phyloP scores from a whole-genome alignment of 225 moss, liverwort and hornwort genomes.

The Thuidium tamariscinum region DNA sequence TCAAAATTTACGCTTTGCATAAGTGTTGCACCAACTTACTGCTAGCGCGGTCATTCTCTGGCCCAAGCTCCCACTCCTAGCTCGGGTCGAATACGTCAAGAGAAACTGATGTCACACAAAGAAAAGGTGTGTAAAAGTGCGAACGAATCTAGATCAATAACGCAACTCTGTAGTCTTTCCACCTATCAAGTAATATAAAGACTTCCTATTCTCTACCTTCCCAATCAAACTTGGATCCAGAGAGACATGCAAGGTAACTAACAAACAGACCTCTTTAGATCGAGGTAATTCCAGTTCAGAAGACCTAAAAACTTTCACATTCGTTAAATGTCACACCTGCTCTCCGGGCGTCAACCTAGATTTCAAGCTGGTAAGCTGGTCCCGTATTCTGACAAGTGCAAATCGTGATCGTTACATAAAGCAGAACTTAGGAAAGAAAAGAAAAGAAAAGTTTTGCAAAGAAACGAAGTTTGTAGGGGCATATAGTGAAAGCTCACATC shows the following conservation, averaged over 20 bases:
- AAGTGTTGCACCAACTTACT: constrained; percentile 14
- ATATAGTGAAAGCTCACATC: neutral
- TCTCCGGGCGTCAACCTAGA: constrained; percentile 44
- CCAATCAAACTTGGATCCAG: neutral
- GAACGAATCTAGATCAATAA: neutral
- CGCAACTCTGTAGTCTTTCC: neutral
- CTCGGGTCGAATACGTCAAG: constrained; percentile 36
- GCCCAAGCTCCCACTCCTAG: constrained; percentile 48
- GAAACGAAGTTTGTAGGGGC: neutral
- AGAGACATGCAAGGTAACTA: neutral
- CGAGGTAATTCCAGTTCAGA: neutral
- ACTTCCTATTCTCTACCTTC: neutral
- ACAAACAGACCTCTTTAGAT: neutral
- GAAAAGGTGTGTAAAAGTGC: neutral
- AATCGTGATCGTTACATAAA: neutral
- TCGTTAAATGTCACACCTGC: constrained; percentile 14
- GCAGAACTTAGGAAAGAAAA: neutral
- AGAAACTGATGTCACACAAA: constrained; percentile 28
- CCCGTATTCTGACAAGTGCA: constrained; percentile 32
- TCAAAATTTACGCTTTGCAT: neutral
- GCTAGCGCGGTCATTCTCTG: constrained; percentile 51
- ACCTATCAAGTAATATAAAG: neutral
- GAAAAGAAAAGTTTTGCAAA: neutral
- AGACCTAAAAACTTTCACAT: neutral
- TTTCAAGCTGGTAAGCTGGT: constrained; percentile 41